Percentiles rank a stretch among this genome's conserved stretches.
Conservation (phyloP, 108 stramenopile genomes). For the Bacterosira constricta region DNA sequence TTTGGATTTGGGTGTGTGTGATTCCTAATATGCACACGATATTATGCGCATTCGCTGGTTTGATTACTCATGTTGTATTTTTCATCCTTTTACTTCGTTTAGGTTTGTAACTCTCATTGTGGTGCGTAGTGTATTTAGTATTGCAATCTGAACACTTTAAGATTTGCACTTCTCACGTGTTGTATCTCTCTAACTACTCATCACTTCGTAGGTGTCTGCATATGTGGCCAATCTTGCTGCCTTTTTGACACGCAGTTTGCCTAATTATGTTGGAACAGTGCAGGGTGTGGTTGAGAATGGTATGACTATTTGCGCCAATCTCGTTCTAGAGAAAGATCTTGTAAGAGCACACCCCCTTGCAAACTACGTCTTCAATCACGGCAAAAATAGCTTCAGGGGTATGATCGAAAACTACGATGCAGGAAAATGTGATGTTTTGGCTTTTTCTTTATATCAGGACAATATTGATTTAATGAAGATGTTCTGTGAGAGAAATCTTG, state of each 20-base stretch:
- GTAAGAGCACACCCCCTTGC: not conserved
- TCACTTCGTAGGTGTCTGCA: not conserved
- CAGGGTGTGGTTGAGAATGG: not conserved
- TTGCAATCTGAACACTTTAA: not conserved
- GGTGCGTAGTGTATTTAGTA: not conserved
- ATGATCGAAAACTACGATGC: not conserved
- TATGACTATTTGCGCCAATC: not conserved
- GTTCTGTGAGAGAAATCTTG: too few relatives aligned
- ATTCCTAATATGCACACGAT: too few relatives aligned
- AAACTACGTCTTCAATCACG: not conserved
- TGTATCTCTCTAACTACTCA: not conserved
- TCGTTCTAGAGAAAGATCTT: not conserved
- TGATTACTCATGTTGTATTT: too few relatives aligned
- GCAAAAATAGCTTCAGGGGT: not conserved
- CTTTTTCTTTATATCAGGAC: not conserved
- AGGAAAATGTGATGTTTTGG: conserved; percentile 2
- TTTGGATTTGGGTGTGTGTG: conserved; percentile 3
- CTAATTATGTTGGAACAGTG: not conserved
- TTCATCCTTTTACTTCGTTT: too few relatives aligned
- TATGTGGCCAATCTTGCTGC: conserved; percentile 1
- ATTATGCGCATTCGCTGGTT: too few relatives aligned
- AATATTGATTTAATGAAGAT: not conserved
- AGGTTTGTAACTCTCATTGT: not conserved
- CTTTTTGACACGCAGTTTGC: not conserved
- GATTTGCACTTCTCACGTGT: not conserved